Percentiles rank a stretch among this genome's conserved stretches.
phyloP scores from a whole-genome alignment of 768 basidiomycete genomes.

The Russula sp. region DNA sequence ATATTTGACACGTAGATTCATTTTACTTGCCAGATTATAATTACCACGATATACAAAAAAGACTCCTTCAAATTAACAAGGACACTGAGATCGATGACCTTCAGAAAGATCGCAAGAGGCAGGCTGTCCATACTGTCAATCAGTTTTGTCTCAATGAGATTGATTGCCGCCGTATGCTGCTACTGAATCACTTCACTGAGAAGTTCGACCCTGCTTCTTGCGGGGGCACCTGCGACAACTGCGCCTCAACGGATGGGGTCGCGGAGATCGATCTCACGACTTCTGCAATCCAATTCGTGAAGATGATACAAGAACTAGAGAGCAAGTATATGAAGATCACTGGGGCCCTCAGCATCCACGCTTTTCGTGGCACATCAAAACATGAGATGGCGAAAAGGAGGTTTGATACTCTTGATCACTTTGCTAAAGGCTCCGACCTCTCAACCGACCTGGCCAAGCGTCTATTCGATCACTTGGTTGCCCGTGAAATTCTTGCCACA shows the following conservation, averaged over 20 bases:
- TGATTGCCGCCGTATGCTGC: conserved; percentile 79
- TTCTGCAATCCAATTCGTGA: conserved; percentile 48
- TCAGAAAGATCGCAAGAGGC: conserved; percentile 60
- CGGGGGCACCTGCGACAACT: conserved; percentile 75
- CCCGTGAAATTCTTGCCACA: neutral
- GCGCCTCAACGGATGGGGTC: conserved; percentile 30
- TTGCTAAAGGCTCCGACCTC: conserved; percentile 4
- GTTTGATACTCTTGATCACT: conserved; percentile 1
- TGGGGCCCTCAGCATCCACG: conserved; percentile 1
- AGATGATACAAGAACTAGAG: conserved; percentile 18
- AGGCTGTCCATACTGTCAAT: conserved; percentile 61
- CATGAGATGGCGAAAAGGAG: neutral
- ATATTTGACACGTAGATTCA: neutral
- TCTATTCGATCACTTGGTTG: conserved; percentile 9
- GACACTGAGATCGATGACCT: conserved; percentile 35
- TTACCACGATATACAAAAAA: conserved; percentile 47
- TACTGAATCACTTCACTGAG: conserved; percentile 89
- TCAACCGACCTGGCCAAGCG: conserved; percentile 8
- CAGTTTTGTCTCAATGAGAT: conserved; percentile 73
- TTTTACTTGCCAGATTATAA: conserved; percentile 48
- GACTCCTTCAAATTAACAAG: conserved; percentile 54
- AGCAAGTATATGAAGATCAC: conserved; percentile 5
- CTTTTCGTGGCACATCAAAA: conserved; percentile 18
- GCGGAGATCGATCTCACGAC: conserved; percentile 53
- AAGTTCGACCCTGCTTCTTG: conserved; percentile 64